Evolutionary conservation across 129 eudicot species (phyloP).

Genomic region (sunflower (Helianthus annuus)): DNA sequence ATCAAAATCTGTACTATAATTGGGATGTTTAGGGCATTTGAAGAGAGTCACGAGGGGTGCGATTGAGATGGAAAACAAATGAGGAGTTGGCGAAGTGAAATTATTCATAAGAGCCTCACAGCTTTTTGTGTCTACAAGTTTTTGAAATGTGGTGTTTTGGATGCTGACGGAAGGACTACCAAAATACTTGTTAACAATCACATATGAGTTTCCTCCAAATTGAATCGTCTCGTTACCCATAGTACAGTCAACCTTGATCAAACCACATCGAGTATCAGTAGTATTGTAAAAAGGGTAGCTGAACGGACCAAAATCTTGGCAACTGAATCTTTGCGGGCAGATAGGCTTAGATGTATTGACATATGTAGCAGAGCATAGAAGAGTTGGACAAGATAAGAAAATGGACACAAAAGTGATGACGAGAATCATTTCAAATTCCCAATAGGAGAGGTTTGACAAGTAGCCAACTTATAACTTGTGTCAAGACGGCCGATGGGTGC

Average conservation of each 20-base stretch:
- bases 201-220: not conserved
- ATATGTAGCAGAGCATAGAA: constrained; percentile 15
- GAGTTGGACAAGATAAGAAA: constrained; percentile 6
- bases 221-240: not conserved
- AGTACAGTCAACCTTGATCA: constrained; percentile 9
- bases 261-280: not conserved
- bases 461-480: not conserved
- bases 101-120: constrained; percentile 22
- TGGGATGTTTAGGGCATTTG: constrained; percentile 30
- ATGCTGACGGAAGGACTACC: not conserved
- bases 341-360: not conserved
- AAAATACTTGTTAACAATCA: not conserved
- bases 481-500: not conserved
- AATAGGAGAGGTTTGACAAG: not conserved
- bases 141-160: not conserved
- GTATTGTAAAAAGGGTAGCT: constrained; percentile 14
- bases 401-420: not conserved
- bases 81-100: constrained; percentile 17
- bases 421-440: not conserved
- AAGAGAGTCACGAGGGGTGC: constrained; percentile 25
- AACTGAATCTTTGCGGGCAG: constrained; percentile 28
- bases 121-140: not conserved
- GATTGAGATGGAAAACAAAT: constrained; percentile 18
- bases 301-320: constrained; percentile 13
- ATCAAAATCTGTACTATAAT: not conserved